Conservation (phyloP, 306 rosid species). For the Astragalus glycyphyllos region DNA sequence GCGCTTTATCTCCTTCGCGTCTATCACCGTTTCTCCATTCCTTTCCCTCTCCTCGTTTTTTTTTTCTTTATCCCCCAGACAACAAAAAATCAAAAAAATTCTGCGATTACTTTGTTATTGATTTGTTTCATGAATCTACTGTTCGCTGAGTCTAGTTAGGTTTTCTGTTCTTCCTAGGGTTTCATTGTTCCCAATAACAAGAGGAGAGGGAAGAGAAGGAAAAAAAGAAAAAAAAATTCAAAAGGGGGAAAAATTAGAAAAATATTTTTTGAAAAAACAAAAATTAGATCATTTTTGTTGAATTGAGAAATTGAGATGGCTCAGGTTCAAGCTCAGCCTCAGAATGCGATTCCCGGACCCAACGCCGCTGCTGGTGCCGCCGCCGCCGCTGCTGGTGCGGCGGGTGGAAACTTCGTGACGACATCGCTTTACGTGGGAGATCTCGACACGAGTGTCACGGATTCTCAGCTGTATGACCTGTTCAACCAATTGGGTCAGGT, state of each 20-base stretch:
- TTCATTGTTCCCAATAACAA: constrained; percentile 56
- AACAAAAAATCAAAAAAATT: constrained; percentile 16
- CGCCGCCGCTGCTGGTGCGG: constrained; percentile 23
- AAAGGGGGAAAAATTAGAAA: constrained; percentile 5
- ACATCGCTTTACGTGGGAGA: constrained; percentile 96
- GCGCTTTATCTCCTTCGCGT: constrained; percentile 52
- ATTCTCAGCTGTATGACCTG: constrained; percentile 91
- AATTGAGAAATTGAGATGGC: constrained; percentile 60
- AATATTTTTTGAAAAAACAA: neutral
- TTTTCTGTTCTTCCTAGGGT: constrained; percentile 60
- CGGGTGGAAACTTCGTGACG: constrained; percentile 67
- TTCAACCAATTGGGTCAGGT: constrained; percentile 94
- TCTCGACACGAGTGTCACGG: constrained; percentile 83
- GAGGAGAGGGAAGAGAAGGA: constrained; percentile 94
- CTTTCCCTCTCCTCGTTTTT: constrained; percentile 98
- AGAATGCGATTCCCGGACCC: constrained; percentile 67
- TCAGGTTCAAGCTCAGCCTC: constrained; percentile 85
- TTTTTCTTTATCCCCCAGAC: neutral
- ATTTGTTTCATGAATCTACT: constrained; percentile 16
- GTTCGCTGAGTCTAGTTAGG: constrained; percentile 35
- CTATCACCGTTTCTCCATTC: constrained; percentile 51
- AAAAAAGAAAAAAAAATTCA: constrained; percentile 9
- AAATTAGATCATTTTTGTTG: constrained; percentile 13
- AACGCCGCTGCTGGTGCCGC: constrained; percentile 48
- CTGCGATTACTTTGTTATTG: neutral